These are phyloP conservation scores for Adansonia grandidieri DNA, from an alignment of 441 rosid genomes.

Conservation along the genomic window DNA sequence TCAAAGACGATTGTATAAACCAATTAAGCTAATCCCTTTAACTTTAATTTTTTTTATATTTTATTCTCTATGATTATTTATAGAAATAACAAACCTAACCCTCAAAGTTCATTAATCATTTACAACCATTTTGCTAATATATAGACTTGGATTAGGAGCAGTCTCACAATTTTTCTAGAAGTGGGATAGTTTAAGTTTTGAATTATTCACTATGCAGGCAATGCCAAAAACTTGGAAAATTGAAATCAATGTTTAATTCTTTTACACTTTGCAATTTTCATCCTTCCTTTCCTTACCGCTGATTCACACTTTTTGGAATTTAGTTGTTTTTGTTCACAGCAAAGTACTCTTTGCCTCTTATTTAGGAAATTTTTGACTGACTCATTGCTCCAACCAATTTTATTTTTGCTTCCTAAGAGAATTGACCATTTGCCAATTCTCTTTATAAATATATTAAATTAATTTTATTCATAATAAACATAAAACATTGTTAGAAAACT, in stretches of 20 bases:
- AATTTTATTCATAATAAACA: not conserved
- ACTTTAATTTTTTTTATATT: too few species aligned
- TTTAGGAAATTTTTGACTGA: not conserved
- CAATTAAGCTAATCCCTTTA: too few species aligned
- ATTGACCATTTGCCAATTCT: not conserved
- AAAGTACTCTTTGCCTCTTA: not conserved
- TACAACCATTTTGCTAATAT: too few species aligned
- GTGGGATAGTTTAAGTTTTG: too few species aligned
- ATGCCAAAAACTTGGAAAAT: not conserved
- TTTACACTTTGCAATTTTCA: constrained; percentile 5
- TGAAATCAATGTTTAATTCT: constrained; percentile 13
- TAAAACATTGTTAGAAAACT: not conserved
- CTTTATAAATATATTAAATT: not conserved
- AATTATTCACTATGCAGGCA: not conserved
- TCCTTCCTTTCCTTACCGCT: not conserved
- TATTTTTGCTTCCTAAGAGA: not conserved
- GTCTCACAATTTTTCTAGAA: too few species aligned
- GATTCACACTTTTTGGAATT: not conserved
- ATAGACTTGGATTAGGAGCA: too few species aligned
- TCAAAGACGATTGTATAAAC: too few species aligned
- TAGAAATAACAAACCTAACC: too few species aligned
- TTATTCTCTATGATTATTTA: too few species aligned
- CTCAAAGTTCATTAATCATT: too few species aligned
- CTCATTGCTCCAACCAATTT: not conserved
- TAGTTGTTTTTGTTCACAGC: not conserved